Base-by-base conservation (phyloP, 1,139 yeast genomes). In the Kurtzmaniella quercitrusa region DNA sequence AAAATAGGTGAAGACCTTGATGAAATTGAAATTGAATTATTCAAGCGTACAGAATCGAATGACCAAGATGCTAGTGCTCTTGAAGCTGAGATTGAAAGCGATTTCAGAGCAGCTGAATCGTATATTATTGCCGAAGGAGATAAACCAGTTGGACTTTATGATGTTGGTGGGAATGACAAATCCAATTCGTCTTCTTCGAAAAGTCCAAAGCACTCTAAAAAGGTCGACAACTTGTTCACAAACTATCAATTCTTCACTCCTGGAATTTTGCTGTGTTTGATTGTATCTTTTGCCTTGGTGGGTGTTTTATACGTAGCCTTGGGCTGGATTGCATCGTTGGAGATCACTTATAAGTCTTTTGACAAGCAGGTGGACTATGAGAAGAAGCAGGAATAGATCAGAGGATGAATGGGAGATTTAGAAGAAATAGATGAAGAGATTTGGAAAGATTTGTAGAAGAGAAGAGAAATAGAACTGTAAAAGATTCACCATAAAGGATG, bases 301-400 rank as follows among this genome's bases (percentile, higher is more conserved):
- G 64, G 63, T 41, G 68, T 84, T 25, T 66, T 85, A 50, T 58
- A 67, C 44, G 65, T 70, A 40, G 88, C 88, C 7, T 68, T 85
- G 50, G 52, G 70, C 41, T 84, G 93, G 85, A 65, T 85, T 45
- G 55, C 73, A 15, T 65, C 80, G 23, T 67, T 86, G 57, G 80
- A 84, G 60, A 80, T 85, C 51, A 75, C 89, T 49, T 83, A 84
- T 70, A 73, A 75, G 48, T 81, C 93, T 14, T 85, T 86, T 58
- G 90, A 83, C 46, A 83, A 79, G 64, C 84, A 80, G 50, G 73
- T 79, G 39, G 82, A 80, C 55, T 75, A 71, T 51, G 77, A 75
- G 51, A 84, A 82, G 68, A 85, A 84, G 65, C 71, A 70, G 46
- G 83, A 81, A 58, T 80, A 66, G 55, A 36, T 41, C 3, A 21